Evolutionary conservation across 129 eudicot species (phyloP).

Genomic region (Heracleum sosnowskyi): DNA sequence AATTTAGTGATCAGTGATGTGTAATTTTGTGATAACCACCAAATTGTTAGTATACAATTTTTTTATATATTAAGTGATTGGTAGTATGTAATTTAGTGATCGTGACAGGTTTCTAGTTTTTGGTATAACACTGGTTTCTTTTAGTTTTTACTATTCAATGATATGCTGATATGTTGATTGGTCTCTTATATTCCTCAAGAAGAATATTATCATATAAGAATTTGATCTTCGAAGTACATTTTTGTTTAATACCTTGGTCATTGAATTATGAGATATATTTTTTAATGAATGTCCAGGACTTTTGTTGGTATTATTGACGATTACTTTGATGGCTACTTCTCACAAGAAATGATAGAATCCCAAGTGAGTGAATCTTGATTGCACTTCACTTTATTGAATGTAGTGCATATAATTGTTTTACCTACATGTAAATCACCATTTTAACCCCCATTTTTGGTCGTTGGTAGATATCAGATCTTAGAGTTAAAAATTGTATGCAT

Average conservation of each 20-base stretch:
- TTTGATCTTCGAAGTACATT: neutral
- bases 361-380: constrained; percentile 36
- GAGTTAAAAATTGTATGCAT: neutral
- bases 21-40: too few species aligned
- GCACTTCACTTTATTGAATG: neutral
- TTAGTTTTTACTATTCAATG: too few species aligned
- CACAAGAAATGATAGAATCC: constrained; percentile 91
- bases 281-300: constrained; percentile 49
- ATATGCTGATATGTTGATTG: neutral
- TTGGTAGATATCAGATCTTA: neutral
- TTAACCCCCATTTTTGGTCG: neutral
- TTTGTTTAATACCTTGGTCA: neutral
- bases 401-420: neutral
- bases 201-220: neutral
- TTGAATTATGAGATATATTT: neutral
- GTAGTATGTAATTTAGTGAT: too few species aligned
- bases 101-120: too few species aligned
- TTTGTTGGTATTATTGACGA: constrained; percentile 92
- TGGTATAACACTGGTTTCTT: too few species aligned
- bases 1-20: too few species aligned
- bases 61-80: too few species aligned
- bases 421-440: neutral
- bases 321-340: constrained; percentile 82
- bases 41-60: too few species aligned
- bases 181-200: neutral